phyloP scores from a whole-genome alignment of 106 monocot genomes.

The Dendrobium officinale region DNA sequence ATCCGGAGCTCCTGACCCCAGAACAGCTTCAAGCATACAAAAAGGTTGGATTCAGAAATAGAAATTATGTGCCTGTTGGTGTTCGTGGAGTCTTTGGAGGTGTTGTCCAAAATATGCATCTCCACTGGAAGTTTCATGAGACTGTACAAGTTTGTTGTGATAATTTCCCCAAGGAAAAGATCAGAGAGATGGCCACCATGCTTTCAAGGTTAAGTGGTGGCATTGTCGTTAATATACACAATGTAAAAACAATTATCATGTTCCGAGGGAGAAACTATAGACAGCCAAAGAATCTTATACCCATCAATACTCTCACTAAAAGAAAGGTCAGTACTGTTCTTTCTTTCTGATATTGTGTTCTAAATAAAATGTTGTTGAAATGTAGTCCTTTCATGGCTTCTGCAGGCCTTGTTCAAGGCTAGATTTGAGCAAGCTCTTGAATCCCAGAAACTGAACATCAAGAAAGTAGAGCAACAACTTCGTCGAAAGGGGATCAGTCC shows the following conservation, averaged over 20 bases:
- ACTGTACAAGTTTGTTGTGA: conserved; percentile 98
- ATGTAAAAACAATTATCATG: conserved; percentile 98
- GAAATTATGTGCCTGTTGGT: conserved; percentile 93
- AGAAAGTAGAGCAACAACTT: conserved; percentile 82
- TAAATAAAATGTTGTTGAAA: background rate
- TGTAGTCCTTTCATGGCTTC: background rate
- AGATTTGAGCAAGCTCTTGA: conserved; percentile 99
- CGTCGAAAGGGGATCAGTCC: conserved; percentile 86
- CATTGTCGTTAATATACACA: conserved; percentile 86
- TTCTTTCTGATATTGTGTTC: background rate
- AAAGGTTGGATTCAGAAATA: conserved; percentile 93
- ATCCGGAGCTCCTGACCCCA: conserved; percentile 80
- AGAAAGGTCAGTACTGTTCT: conserved; percentile 56
- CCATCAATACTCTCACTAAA: conserved; percentile 96
- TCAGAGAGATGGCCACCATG: conserved; percentile 98
- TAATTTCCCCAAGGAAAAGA: conserved; percentile 95
- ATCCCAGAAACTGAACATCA: conserved; percentile 95
- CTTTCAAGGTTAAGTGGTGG: conserved; percentile 94
- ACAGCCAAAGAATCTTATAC: conserved; percentile 96
- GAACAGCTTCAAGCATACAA: conserved; percentile 98
- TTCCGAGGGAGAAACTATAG: conserved; percentile 95
- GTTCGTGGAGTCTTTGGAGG: conserved; percentile 97
- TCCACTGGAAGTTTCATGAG: conserved; percentile 98
- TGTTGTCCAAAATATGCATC: conserved; percentile 99
- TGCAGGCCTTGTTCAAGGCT: conserved; percentile 96